phyloP scores from a whole-genome alignment of 1,284 basidiomycete species.

The Retiboletus flavoniger region DNA sequence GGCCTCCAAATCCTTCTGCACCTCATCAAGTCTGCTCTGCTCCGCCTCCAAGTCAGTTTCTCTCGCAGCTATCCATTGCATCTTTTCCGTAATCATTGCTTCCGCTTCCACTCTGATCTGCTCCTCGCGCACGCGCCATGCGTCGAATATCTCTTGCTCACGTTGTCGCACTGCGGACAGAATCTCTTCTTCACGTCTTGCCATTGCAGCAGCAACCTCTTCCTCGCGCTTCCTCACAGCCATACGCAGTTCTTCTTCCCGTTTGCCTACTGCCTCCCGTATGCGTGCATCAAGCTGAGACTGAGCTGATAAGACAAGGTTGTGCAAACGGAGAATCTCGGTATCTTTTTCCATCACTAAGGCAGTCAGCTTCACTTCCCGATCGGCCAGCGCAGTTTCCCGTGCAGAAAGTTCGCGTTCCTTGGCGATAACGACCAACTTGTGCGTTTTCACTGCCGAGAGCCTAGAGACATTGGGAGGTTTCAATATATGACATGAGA shows the following conservation, averaged over 20 bases:
- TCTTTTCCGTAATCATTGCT: constrained; percentile 49
- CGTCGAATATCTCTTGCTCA: constrained; percentile 67
- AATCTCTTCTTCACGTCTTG: constrained; percentile 69
- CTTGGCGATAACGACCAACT: constrained; percentile 45
- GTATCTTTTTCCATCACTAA: constrained; percentile 56
- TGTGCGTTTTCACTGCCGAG: constrained; percentile 60
- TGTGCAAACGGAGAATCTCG: constrained; percentile 54
- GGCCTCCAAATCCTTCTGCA: constrained; percentile 47
- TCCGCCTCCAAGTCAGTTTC: constrained; percentile 56
- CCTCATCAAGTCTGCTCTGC: constrained; percentile 46
- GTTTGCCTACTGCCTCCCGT: constrained; percentile 57
- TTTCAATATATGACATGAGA: neutral
- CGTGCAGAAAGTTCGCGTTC: constrained; percentile 69
- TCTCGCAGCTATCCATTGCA: constrained; percentile 50
- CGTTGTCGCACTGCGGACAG: constrained; percentile 64
- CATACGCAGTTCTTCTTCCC: constrained; percentile 66
- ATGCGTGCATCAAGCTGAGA: constrained; percentile 50
- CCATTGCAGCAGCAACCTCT: constrained; percentile 63
- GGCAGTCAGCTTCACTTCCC: constrained; percentile 50
- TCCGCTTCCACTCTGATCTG: constrained; percentile 52
- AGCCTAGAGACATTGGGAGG: constrained; percentile 44
- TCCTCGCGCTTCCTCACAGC: constrained; percentile 66
- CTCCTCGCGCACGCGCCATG: constrained; percentile 58
- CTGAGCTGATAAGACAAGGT: constrained; percentile 40
- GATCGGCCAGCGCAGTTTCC: constrained; percentile 54